Base-by-base conservation (phyloP, 768 basidiomycete species). In the Inosperma sp. region DNA sequence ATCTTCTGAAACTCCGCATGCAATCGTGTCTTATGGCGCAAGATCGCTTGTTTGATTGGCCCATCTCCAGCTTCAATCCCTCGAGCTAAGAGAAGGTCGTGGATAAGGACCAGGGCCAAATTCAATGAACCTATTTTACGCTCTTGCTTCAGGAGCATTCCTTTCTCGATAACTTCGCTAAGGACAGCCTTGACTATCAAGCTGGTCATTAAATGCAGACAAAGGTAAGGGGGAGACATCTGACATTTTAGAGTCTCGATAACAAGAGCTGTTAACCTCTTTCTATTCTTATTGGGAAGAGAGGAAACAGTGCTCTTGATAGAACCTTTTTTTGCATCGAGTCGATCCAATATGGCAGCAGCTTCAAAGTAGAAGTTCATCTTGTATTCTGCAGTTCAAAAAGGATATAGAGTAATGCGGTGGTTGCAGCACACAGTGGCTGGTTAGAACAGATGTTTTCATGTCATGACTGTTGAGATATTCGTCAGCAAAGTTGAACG, bases 341-440 rank as follows among this genome's bases (percentile, higher is more conserved):
- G 77, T 58, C 84, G 84, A 64, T 95, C 92, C 59, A 97, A 73
- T 4, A 83, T 77, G 61, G 83, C 77, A 57, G 86, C 86, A 57
- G 92, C 90, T 66, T 90, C 85, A 72, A 92, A 92, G 73, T 96
- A 96, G 72, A 95, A 93, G 74, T 94, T 94, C 93, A 96, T 95
- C 68, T 59, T 43, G 57, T 60, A 58, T 63, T 68, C 64, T 66
- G 63, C n/a, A n/a, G n/a, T n/a, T n/a, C n/a, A n/a, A n/a, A n/a
- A n/a, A n/a, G n/a, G n/a, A n/a, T n/a, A n/a, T n/a, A n/a, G n/a
- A n/a, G n/a, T n/a, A n/a, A n/a, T n/a, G n/a, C n/a, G n/a, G n/a
- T n/a, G n/a, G n/a, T n/a, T n/a, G n/a, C n/a, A n/a, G n/a, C n/a
- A n/a, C n/a, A n/a, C n/a, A n/a, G n/a, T n/a, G n/a, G n/a, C n/a